Conservation (phyloP, 2,329 filamentous ascomycete species). For the Botrytis paeoniae region DNA sequence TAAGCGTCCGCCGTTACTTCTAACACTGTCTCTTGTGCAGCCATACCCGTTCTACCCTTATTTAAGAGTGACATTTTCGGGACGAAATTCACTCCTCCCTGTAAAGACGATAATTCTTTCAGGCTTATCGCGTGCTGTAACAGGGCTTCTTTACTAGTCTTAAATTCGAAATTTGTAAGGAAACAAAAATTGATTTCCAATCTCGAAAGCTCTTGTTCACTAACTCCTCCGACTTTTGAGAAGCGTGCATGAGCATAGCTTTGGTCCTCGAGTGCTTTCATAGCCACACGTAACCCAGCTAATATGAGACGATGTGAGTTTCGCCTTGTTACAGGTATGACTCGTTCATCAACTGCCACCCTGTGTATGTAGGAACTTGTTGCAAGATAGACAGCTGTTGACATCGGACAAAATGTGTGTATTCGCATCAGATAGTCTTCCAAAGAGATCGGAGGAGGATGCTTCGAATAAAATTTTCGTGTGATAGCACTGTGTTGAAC, state of each 20-base stretch:
- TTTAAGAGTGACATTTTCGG: slow-evolving; percentile 33
- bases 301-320: slow-evolving; percentile 86
- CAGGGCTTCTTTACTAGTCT: slow-evolving; percentile 57
- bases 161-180: slow-evolving; percentile 77
- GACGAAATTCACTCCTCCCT: slow-evolving; percentile 37
- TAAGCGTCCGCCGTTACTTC: slow-evolving; percentile 33
- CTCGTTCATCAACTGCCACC: slow-evolving; percentile 71
- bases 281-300: slow-evolving; percentile 80
- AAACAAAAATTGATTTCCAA: slow-evolving; percentile 90
- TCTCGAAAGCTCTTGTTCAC: slow-evolving; percentile 73
- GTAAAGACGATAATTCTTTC: slow-evolving; percentile 37
- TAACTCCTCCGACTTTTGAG: slow-evolving; percentile 84
- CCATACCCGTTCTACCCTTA: slow-evolving; percentile 27
- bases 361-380: slow-evolving; percentile 84
- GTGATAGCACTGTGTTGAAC: slow-evolving; percentile 83
- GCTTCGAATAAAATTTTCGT: slow-evolving; percentile 89
- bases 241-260: slow-evolving; percentile 82
- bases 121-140: slow-evolving; percentile 47
- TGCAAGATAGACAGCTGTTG: slow-evolving; percentile 87
- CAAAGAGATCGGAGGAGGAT: slow-evolving; percentile 76
- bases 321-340: slow-evolving; percentile 75
- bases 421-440: slow-evolving; percentile 83
- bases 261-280: slow-evolving; percentile 92
- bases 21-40: slow-evolving; percentile 29
- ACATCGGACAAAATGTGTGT: slow-evolving; percentile 90